Evolutionary conservation across 306 rosid genomes (phyloP).

Genomic region (Carpinus viminea): DNA sequence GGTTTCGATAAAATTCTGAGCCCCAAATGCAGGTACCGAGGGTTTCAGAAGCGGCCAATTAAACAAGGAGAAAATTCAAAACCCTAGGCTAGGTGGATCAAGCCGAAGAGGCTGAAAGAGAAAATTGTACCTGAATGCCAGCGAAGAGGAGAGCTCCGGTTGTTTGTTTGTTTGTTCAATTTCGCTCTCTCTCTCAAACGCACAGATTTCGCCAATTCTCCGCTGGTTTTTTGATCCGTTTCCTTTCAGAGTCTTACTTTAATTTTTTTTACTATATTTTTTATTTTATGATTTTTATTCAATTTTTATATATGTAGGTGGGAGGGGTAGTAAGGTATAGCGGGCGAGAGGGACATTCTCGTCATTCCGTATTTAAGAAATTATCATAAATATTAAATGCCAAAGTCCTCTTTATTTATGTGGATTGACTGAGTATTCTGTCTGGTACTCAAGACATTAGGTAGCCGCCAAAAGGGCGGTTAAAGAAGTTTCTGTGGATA

Average conservation of each 20-base stretch:
- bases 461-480: constrained; percentile 23
- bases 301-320: neutral
- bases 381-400: neutral
- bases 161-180: constrained; percentile 12
- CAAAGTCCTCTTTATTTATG: neutral
- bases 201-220: constrained; percentile 23
- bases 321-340: neutral
- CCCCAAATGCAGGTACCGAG: constrained; percentile 9
- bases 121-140: neutral
- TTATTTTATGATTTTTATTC: neutral
- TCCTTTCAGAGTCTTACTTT: neutral
- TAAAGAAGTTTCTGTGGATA: neutral
- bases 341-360: neutral
- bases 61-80: constrained; percentile 16
- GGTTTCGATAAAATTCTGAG: neutral
- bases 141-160: neutral
- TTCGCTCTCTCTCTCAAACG: constrained; percentile 6
- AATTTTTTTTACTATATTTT: neutral
- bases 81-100: constrained; percentile 29
- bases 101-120: constrained; percentile 4
- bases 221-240: constrained; percentile 2
- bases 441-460: neutral
- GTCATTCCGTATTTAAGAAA: constrained; percentile 14
- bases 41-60: constrained; percentile 20
- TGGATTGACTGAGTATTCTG: neutral